Base-by-base conservation (phyloP, 2,329 filamentous ascomycete genomes). In the Diplodia mutila region DNA sequence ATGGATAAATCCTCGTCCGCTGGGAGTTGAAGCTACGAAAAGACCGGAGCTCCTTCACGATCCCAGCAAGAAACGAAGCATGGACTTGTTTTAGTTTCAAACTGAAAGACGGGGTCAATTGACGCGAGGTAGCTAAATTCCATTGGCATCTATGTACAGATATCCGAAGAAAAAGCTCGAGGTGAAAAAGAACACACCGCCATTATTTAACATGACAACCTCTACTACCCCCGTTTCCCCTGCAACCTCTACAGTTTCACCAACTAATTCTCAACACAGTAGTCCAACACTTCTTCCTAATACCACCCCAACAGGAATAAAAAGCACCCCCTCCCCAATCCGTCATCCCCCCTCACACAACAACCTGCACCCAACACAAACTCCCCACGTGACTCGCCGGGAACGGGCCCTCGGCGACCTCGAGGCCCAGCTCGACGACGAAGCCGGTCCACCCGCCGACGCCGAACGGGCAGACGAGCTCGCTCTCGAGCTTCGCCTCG, bases 311-410 rank as follows among this genome's bases (percentile, higher is more conserved):
- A 37, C 34, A 37, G 34, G 4, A 34, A n/a, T n/a, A n/a, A n/a
- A n/a, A n/a, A n/a, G n/a, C n/a, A n/a, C n/a, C 4, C 39, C 39
- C 39, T 18, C 0, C 6, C 39, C 37, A 18, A 34, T n/a, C 42
- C 42, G 18, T 16, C 42, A 21, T 9, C 37, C 18, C 7, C n/a
- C 18, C 4, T 57, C 53, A 65, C 49, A 66, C 42, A 34, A 59
- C 48, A 14, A 66, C 64, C 53, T 66, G 64, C 25, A 66, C 34
- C 52, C 27, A 29, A 46, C 64, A 66, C 64, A 66, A 11, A 18
- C 52, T 54, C 14, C 54, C 54, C 9, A 59, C 14, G 21, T 66
- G 64, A 11, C 25, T 49, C 12, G 52, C 42, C 6, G 64, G 64
- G 8, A 66, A 66, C 3, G 64, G 64, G 14, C 64, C 64, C 6